These are phyloP conservation scores for Tephrocybe sp. DNA, from an alignment of 768 basidiomycete genomes.

Conservation along the genomic window DNA sequence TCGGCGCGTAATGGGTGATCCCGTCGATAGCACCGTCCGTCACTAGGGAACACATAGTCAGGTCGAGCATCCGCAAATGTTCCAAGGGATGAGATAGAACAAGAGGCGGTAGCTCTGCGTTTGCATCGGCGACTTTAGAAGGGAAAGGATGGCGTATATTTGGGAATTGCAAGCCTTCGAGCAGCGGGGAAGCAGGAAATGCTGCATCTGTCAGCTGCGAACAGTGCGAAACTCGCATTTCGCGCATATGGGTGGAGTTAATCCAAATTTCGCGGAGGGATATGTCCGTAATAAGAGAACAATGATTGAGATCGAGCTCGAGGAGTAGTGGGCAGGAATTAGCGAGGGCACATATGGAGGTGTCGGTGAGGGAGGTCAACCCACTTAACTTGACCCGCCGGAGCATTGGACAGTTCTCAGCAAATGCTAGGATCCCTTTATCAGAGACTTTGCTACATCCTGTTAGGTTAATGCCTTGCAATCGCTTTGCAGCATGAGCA, in stretches of 20 bases:
- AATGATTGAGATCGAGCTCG: constrained; percentile 91
- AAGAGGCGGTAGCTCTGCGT: constrained; percentile 62
- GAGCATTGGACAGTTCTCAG: constrained; percentile 69
- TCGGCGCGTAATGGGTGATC: constrained; percentile 75
- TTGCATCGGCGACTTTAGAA: constrained; percentile 25
- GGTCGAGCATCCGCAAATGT: constrained; percentile 88
- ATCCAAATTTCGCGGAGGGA: constrained; percentile 84
- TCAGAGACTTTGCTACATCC: constrained; percentile 84
- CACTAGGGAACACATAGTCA: constrained; percentile 79
- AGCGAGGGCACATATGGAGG: constrained; percentile 72
- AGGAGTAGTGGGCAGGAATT: constrained; percentile 81
- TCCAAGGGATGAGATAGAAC: constrained; percentile 65
- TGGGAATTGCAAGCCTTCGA: constrained; percentile 27
- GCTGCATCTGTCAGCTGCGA: constrained; percentile 75
- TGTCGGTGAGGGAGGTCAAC: constrained; percentile 72
- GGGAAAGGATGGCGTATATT: constrained; percentile 43
- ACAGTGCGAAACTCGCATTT: constrained; percentile 85
- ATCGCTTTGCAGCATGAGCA: constrained; percentile 61
- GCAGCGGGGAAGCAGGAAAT: constrained; percentile 71
- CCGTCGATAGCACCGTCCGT: constrained; percentile 85
- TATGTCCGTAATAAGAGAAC: constrained; percentile 71
- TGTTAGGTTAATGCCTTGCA: constrained; percentile 91
- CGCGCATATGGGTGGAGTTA: constrained; percentile 79
- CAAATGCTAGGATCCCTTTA: constrained; percentile 71
- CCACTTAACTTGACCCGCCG: constrained; percentile 89